phyloP scores from a whole-genome alignment of 345 rosid species.

The Eucalyptus brandiana region DNA sequence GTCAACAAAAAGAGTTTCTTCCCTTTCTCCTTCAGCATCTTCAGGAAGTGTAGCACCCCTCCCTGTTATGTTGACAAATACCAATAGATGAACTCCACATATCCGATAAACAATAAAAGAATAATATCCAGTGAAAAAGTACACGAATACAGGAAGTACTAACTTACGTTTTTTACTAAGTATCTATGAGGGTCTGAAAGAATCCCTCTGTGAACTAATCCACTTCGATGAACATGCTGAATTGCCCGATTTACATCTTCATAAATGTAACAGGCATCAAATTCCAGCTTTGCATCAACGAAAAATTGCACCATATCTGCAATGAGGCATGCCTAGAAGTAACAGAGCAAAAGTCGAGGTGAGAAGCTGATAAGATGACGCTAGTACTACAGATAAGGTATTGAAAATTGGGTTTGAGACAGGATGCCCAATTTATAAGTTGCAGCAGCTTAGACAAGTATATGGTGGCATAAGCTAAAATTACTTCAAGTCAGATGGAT shows the following conservation, averaged over 20 bases:
- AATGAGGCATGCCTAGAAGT: conserved; percentile 74
- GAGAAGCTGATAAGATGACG: neutral
- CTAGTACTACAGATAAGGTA: neutral
- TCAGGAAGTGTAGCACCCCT: conserved; percentile 49
- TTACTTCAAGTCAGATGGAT: neutral
- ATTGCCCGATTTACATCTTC: conserved; percentile 89
- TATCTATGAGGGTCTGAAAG: conserved; percentile 78
- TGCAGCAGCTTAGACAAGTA: neutral
- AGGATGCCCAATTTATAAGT: neutral
- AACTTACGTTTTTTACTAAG: conserved; percentile 69
- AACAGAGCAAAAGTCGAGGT: neutral
- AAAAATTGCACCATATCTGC: conserved; percentile 92
- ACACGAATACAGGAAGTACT: neutral
- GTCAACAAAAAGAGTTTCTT: conserved; percentile 92
- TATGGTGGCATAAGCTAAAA: neutral
- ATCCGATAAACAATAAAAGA: neutral
- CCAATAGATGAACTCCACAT: neutral
- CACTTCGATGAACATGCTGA: conserved; percentile 93
- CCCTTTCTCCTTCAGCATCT: conserved; percentile 76
- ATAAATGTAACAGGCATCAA: conserved; percentile 89
- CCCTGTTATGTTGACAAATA: conserved; percentile 27
- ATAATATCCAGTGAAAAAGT: neutral
- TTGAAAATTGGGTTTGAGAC: neutral
- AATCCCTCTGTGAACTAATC: conserved; percentile 83
- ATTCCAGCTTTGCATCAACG: conserved; percentile 90